Evolutionary conservation across 768 basidiomycete species (phyloP).

Genomic region (Harrya chromipes): DNA sequence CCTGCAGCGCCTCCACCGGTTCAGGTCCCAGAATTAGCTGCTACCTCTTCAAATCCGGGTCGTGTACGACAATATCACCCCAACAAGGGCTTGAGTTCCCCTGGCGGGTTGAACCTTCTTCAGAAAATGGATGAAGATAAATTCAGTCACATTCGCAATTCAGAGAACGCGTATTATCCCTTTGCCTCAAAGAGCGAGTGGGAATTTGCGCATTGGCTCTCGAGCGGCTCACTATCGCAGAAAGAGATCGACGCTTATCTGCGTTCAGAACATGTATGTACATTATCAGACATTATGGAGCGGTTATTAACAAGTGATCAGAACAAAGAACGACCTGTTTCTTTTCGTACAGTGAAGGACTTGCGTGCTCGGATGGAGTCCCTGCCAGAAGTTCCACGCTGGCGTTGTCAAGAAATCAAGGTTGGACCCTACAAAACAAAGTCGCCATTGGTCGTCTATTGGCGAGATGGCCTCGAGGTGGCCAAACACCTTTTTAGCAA

Average conservation of each 20-base stretch:
- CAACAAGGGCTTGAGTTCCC: not conserved
- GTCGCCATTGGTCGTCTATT: slow-evolving; percentile 1
- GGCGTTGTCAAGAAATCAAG: not conserved
- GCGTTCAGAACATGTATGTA: not conserved
- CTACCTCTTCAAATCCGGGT: too few species aligned
- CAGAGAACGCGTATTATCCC: not conserved
- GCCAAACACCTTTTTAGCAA: slow-evolving; percentile 23
- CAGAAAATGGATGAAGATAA: not conserved
- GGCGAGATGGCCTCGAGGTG: slow-evolving; percentile 26
- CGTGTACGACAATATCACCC: not conserved
- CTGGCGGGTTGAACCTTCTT: not conserved
- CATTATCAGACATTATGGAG: not conserved
- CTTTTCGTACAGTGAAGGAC: not conserved
- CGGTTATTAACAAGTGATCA: not conserved
- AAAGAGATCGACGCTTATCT: not conserved
- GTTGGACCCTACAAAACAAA: not conserved
- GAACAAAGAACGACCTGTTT: not conserved
- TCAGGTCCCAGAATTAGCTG: too few species aligned
- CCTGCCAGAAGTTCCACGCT: not conserved
- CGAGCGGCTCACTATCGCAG: not conserved
- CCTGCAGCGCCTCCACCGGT: too few species aligned
- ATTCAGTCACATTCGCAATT: not conserved
- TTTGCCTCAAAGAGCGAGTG: not conserved
- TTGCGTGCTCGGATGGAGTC: not conserved
- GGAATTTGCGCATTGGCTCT: not conserved